Evolutionary conservation across 2,329 filamentous ascomycete genomes (phyloP), one percentile per base, ranked within the genome.

Genomic region (Colletotrichum sp.): DNA sequence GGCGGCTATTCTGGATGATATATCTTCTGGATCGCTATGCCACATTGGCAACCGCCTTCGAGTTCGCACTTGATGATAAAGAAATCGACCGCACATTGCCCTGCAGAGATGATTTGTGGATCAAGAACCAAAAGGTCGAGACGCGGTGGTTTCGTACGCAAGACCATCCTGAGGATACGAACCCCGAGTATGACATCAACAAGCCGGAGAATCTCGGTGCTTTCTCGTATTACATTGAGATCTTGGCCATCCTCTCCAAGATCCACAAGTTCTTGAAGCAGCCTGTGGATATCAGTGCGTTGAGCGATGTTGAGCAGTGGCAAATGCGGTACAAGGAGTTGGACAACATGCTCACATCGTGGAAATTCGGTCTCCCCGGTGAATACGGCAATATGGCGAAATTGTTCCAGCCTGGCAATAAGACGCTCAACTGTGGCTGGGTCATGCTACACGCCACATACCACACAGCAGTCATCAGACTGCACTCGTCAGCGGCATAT

Each of bases 401-500:
- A 76, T 85, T 97, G 2, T 95, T 96, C 81, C 92, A 93, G 77
- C 90, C 92, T 1, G 91, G 91, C 7, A 90, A 90, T 79, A 95
- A 94, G 82, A 90, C 90, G 56, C 87, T 96, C 63, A 95, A 94
- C 81, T 95, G 94, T 82, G 94, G 93, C 68, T 96, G 96, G 94
- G 92, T 98, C 66, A 98, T 98, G 93, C 88, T 98, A 34, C 96
- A 98, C 82, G 94, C 95, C 6, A 96, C 95, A 1, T 98, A 96
- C 81, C 95, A 97, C 83, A 97, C 95, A 1, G 94, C 96, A 61
- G 93, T 98, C 10, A 98, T 98, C 79, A 92, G 96, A 43, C 89
- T 98, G 28, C 96, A 98, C 85, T 98, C 96, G 0, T 98, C 95
- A 2, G 95, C 96, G 7, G 96, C 96, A 3, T 98, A 98, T 83